Base-by-base conservation (phyloP, 257 asterid species). In the Solanum gracilifrons region DNA sequence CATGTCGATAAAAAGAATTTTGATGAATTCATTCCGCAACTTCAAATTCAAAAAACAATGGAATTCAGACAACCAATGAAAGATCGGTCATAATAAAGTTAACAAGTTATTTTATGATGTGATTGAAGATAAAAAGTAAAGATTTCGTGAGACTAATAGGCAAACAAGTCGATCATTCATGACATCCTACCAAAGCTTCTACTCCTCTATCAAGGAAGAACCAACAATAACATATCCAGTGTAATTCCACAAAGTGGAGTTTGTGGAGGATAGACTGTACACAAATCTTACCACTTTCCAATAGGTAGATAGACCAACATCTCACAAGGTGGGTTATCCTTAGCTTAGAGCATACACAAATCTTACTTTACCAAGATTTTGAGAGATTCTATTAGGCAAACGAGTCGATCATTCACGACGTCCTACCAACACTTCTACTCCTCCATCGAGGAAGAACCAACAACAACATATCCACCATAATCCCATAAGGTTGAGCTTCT, bases 231-330 rank as follows among this genome's bases (percentile, higher is more conserved):
- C 15, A n/a, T 23, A 23, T 60, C 0, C 13, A 62, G 3, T n/a
- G 31, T 15, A 48, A 48, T 15, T 0, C 1, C 21, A 48, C 20
- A 5, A 48, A 1, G 3, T 16, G 21, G 60, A 48, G 60, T 48
- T 48, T 15, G 60, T 16, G 60, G 60, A 48, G 9, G 29, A 10
- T 60, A 60, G 6, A 4, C 0, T 23, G 27, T 60, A 60, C 0
- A 0, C 13, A 23, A 1, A 23, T 0, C 1, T 60, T 23, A 60
- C 64, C 0, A 55, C n/a, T 55, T 16, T 7, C 4, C 0, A 16
- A 18, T 0, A 55, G n/a, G n/a, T 55, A 48, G 21, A 48, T 48
- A 48, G 60, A 48, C 8, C 3, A 18, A 7, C 64, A 2, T 55
- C 11, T 7, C 64, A 55, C 64, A 20, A 20, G 25, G 1, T 20